Conservation (phyloP, 768 basidiomycete species). For the Psilocybe cubensis region DNA sequence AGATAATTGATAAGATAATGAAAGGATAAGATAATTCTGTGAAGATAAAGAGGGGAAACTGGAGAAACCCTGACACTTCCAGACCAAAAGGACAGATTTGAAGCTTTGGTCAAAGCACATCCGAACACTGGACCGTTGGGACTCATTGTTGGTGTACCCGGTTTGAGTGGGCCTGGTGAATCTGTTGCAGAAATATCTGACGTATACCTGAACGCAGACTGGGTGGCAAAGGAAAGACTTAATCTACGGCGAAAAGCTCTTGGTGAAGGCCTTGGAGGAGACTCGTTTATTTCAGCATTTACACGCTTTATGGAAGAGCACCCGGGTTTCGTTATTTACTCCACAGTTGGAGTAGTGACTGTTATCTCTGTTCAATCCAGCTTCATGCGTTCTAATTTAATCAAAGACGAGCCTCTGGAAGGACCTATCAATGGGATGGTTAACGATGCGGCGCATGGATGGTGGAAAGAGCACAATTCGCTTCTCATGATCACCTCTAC, state of each 20-base stretch:
- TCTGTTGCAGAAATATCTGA: slow-evolving; percentile 26
- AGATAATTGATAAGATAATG: no score
- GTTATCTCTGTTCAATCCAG: slow-evolving; percentile 31
- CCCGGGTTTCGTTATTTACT: slow-evolving; percentile 25
- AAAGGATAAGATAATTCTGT: no score
- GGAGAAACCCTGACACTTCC: no score
- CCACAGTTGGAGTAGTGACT: slow-evolving; percentile 18
- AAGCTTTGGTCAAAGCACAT: slow-evolving; percentile 10
- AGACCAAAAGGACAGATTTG: slow-evolving; percentile 13
- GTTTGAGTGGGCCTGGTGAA: slow-evolving; percentile 22
- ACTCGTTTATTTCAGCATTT: slow-evolving; percentile 18
- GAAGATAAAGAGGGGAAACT: no score
- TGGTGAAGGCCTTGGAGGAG: background rate
- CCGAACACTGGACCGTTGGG: slow-evolving; percentile 16
- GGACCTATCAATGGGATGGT: slow-evolving; percentile 35
- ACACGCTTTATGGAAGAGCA: slow-evolving; percentile 9
- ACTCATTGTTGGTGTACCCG: slow-evolving; percentile 23
- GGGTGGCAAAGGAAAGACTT: slow-evolving; percentile 22
- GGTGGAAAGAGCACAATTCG: slow-evolving; percentile 28
- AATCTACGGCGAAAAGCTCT: slow-evolving; percentile 8
- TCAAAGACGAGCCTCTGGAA: slow-evolving; percentile 20
- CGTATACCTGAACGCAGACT: slow-evolving; percentile 20
- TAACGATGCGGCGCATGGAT: slow-evolving; percentile 40
- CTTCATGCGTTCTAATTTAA: slow-evolving; percentile 31
- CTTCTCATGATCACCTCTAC: slow-evolving; percentile 35